Conservation (phyloP, 2,329 filamentous ascomycete species). For the Fusarium sambucinum region DNA sequence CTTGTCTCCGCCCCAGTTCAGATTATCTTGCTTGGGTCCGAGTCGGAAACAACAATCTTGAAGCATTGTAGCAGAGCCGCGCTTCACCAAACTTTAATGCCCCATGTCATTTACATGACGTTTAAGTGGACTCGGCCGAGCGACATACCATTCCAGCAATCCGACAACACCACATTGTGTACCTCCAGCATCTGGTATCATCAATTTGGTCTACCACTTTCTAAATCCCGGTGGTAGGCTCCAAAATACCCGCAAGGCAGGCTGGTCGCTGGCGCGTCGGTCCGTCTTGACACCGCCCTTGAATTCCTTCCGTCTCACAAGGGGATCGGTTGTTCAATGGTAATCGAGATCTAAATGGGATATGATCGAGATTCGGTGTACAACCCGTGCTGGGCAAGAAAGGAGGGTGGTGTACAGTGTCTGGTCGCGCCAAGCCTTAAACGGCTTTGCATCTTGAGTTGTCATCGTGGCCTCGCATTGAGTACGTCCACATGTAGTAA, state of each 20-base stretch:
- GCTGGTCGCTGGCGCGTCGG: constrained; percentile 1
- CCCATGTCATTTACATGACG: constrained; percentile 34
- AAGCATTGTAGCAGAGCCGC: constrained; percentile 32
- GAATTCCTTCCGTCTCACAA: constrained; percentile 14
- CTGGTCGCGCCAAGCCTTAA: constrained; percentile 23
- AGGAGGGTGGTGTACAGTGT: constrained; percentile 4
- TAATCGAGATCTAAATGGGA: constrained; percentile 34
- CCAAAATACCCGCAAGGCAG: background rate
- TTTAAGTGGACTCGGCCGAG: constrained; percentile 35
- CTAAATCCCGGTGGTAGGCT: background rate
- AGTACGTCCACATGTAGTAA: constrained; percentile 24
- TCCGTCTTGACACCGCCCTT: constrained; percentile 15
- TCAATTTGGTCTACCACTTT: background rate
- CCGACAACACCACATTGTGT: constrained; percentile 3
- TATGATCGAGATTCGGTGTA: constrained; percentile 33
- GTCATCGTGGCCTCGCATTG: background rate
- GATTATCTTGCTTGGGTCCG: background rate
- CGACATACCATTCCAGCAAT: constrained; percentile 16
- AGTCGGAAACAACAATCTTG: constrained; percentile 5
- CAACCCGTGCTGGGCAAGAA: constrained; percentile 11
- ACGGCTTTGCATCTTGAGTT: constrained; percentile 5
- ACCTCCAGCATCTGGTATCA: background rate
- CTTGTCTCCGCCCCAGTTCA: background rate
- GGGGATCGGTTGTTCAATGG: constrained; percentile 26
- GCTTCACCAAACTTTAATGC: constrained; percentile 35